These are phyloP conservation scores for Diplodia sapinea DNA, from an alignment of 2,329 filamentous ascomycete genomes.

Conservation along the genomic window DNA sequence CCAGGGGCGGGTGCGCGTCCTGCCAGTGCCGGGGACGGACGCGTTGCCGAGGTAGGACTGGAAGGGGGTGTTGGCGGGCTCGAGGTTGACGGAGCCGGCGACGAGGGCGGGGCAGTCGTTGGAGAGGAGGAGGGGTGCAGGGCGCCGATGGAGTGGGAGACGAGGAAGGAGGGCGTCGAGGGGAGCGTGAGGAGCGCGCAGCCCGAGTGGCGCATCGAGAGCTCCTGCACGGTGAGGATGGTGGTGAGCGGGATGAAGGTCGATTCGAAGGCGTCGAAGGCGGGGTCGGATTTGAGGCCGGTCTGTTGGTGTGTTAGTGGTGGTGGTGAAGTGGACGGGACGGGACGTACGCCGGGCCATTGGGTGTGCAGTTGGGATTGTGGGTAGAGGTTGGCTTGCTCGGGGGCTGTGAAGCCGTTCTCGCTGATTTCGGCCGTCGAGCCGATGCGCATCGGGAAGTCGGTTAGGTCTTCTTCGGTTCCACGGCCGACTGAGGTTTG, in stretches of 20 bases:
- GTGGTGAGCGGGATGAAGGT: conserved; percentile 32
- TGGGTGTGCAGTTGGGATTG: conserved; percentile 33
- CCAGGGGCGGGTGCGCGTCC: conserved; percentile 9
- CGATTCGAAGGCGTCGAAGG: conserved; percentile 57
- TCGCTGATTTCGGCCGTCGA: conserved; percentile 29
- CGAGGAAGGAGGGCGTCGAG: conserved; percentile 49
- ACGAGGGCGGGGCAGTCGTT: conserved; percentile 37
- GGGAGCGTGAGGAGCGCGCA: conserved; percentile 52
- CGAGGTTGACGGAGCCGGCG: conserved; percentile 38
- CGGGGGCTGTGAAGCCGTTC: conserved; percentile 25
- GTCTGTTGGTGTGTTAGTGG: conserved; percentile 17
- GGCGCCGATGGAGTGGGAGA: conserved; percentile 52
- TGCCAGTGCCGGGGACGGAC: conserved; percentile 21
- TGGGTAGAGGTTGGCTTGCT: conserved; percentile 28
- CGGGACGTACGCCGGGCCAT: conserved; percentile 43
- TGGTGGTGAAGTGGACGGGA: too few relatives aligned
- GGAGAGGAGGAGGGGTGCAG: conserved; percentile 37
- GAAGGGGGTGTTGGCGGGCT: conserved; percentile 34
- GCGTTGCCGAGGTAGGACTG: conserved; percentile 33
- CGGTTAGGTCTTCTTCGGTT: conserved; percentile 3
- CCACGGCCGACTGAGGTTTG: conserved; percentile 47
- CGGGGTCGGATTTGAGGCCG: conserved; percentile 50
- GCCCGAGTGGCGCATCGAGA: conserved; percentile 31
- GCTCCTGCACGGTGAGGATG: conserved; percentile 35
- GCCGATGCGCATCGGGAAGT: conserved; percentile 19